A percentile compares a stretch with the other conserved stretches of the same genome.
Conservation (phyloP, 345 rosid genomes). For the Euphorbia lathyris region DNA sequence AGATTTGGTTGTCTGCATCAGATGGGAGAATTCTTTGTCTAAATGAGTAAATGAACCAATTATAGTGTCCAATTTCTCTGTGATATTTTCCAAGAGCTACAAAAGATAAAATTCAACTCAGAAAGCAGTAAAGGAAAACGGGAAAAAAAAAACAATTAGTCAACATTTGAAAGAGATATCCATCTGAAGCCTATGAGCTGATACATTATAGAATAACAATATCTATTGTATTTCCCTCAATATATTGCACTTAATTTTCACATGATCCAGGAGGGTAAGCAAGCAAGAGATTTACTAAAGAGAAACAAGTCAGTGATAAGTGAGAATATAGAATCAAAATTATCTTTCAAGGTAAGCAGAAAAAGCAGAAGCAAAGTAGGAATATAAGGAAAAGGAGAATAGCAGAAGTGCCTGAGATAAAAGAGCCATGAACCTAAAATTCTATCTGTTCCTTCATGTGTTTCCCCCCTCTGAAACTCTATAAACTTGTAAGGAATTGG, state of each 20-base stretch:
- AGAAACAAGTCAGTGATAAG: no score
- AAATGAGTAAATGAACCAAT: constrained; percentile 85
- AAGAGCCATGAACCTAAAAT: no score
- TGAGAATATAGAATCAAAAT: no score
- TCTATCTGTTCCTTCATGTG: no score
- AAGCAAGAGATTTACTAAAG: no score
- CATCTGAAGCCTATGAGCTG: background rate
- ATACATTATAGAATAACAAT: background rate
- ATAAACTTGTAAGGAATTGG: no score
- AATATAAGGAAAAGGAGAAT: no score
- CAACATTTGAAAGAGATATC: background rate
- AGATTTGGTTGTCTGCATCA: constrained; percentile 72
- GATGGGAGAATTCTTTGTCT: constrained; percentile 78
- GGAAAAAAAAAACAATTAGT: background rate
- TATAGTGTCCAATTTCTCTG: constrained; percentile 73
- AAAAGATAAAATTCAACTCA: constrained; percentile 19
- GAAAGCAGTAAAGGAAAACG: background rate
- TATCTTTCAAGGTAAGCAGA: no score
- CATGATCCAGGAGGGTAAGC: background rate
- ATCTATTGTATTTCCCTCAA: no score
- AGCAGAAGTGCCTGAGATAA: no score
- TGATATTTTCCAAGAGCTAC: constrained; percentile 81
- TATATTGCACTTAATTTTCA: background rate
- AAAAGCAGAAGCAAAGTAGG: no score
- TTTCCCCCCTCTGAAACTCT: no score